Evolutionary conservation across 805 yeast genomes (phyloP).

Genomic region (baker's yeast (Saccharomyces cerevisiae)): DNA sequence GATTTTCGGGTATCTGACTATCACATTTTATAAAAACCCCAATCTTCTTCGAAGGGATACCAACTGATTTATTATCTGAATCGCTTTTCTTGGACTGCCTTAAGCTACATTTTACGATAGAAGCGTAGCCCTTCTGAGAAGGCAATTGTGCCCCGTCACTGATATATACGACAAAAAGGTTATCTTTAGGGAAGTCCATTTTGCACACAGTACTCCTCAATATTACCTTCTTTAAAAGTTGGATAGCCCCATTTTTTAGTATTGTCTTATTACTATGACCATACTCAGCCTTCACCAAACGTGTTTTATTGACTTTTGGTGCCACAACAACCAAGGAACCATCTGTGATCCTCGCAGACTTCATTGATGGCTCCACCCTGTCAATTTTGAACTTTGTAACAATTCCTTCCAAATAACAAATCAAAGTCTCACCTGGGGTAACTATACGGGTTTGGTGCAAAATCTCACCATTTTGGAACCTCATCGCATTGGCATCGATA

Average conservation of each 20-base stretch:
- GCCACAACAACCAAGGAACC: slow-evolving; percentile 69
- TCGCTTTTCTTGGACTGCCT: slow-evolving; percentile 12
- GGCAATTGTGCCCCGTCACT: neutral
- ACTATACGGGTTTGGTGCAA: slow-evolving; percentile 78
- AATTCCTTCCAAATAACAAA: slow-evolving; percentile 61
- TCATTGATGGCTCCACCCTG: slow-evolving; percentile 35
- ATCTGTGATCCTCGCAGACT: slow-evolving; percentile 48
- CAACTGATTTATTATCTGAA: slow-evolving; percentile 6
- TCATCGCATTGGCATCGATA: slow-evolving; percentile 72
- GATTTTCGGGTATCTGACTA: neutral
- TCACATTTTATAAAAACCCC: neutral
- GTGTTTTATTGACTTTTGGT: slow-evolving; percentile 45
- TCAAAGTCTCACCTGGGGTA: slow-evolving; percentile 45
- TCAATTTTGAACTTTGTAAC: slow-evolving; percentile 51
- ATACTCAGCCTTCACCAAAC: slow-evolving; percentile 11
- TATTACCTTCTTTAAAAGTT: slow-evolving; percentile 6
- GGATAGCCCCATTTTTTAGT: neutral
- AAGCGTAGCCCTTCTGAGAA: slow-evolving; percentile 26
- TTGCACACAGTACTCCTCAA: slow-evolving; percentile 3
- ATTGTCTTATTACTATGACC: neutral
- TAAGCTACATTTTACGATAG: slow-evolving; percentile 17
- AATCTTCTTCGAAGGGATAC: neutral
- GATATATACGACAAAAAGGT: neutral
- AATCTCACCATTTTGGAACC: slow-evolving; percentile 57
- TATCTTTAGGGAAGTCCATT: neutral